These are phyloP conservation scores for Daedaleopsis sinensis DNA, from an alignment of 768 basidiomycete species.

Conservation along the genomic window DNA sequence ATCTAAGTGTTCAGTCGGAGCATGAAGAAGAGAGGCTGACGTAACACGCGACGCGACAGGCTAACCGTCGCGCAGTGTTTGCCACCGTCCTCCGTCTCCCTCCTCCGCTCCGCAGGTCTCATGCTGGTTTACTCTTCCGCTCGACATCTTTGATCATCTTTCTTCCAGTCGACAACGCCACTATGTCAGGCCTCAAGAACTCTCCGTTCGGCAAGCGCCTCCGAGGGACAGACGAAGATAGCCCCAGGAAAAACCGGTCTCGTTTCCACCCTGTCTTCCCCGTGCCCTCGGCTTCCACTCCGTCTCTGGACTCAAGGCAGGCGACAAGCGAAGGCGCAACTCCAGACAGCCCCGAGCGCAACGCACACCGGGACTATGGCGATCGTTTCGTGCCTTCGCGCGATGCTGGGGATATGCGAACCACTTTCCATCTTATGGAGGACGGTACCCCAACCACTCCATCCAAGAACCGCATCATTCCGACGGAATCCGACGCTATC, in stretches of 20 bases:
- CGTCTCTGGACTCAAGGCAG: slow-evolving; percentile 57
- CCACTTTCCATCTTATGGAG: slow-evolving; percentile 62
- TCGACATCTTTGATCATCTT: slow-evolving; percentile 2
- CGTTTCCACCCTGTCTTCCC: slow-evolving; percentile 60
- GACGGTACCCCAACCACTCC: slow-evolving; percentile 42
- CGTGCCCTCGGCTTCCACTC: slow-evolving; percentile 49
- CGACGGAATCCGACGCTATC: slow-evolving; percentile 47
- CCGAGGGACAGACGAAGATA: slow-evolving; percentile 63
- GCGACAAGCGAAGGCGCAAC: slow-evolving; percentile 57
- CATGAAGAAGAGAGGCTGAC: slow-evolving; percentile 8
- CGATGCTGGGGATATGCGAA: slow-evolving; percentile 61
- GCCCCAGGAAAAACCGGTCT: slow-evolving; percentile 53
- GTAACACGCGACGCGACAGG: slow-evolving; percentile 28
- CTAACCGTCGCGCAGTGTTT: slow-evolving; percentile 16
- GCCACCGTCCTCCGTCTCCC: slow-evolving; percentile 12
- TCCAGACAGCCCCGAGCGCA: slow-evolving; percentile 43
- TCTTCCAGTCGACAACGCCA: slow-evolving; percentile 5
- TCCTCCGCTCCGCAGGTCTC: slow-evolving; percentile 5
- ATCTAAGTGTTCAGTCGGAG: slow-evolving; percentile 2
- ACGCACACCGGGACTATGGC: slow-evolving; percentile 37
- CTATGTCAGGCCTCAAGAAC: slow-evolving; percentile 80
- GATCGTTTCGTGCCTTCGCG: slow-evolving; percentile 69
- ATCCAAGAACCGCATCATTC: slow-evolving; percentile 44
- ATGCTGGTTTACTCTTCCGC: slow-evolving; percentile 25
- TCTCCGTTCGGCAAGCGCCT: slow-evolving; percentile 84